Conservation (phyloP, 139 green algal species). For the Chlorella vulgaris region DNA sequence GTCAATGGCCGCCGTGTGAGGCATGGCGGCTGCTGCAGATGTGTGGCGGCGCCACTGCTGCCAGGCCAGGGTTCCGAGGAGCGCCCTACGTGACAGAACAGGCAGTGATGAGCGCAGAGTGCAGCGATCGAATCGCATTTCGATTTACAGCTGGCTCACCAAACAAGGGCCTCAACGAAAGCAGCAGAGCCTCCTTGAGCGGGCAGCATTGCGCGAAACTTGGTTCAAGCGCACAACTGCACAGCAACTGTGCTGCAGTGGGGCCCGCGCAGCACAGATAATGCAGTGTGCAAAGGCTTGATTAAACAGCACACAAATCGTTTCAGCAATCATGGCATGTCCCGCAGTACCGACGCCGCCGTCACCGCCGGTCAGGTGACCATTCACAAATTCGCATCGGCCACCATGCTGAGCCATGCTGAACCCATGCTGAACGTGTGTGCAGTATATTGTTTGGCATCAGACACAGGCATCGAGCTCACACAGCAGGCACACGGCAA, state of each 20-base stretch:
- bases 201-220: not conserved
- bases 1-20: not conserved
- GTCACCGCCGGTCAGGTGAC: too few species aligned
- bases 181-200: not conserved
- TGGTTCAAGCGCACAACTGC: not conserved
- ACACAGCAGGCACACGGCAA: too few species aligned
- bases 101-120: not conserved
- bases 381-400: too few species aligned
- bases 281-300: too few species aligned
- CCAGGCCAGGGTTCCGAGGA: slow-evolving; percentile 6
- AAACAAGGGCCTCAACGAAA: not conserved
- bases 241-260: not conserved
- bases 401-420: too few species aligned
- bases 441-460: too few species aligned
- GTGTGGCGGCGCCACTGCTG: slow-evolving; percentile 9
- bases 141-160: not conserved
- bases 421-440: too few species aligned
- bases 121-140: not conserved
- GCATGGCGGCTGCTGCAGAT: not conserved
- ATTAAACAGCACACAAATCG: too few species aligned
- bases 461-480: too few species aligned
- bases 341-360: too few species aligned
- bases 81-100: slow-evolving; percentile 1
- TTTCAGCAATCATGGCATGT: too few species aligned
- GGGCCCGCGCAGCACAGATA: too few species aligned